Evolutionary conservation across 768 basidiomycete species (phyloP), one percentile per base, ranked within the genome.

Genomic region (Psilocybe cubensis): DNA sequence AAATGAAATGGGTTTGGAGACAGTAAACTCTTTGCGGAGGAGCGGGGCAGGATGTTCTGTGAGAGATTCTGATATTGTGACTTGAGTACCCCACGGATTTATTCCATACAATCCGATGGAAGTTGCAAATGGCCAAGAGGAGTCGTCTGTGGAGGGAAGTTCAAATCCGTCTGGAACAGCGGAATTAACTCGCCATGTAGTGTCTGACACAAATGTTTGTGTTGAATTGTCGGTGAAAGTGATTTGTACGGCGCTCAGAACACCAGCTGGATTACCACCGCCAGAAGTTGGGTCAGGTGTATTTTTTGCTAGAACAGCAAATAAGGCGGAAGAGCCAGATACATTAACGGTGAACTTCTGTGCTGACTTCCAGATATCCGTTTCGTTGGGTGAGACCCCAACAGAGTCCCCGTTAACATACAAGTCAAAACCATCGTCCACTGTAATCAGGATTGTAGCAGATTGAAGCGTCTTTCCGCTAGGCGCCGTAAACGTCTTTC

Each of bases 21-120:
- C 20, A 1, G 45, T 41, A 38, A 72, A 72, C 29, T 61, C 51
- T 40, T 64, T 67, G 2, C 70, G 59, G 29, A 72, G 42, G 29
- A 72, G 63, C 31, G 70, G 70, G 7, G 70, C 65, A 6, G 70
- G 70, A 35, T 72, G 70, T 51, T 70, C 70, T 17, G 54, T 65
- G 3, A 72, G 63, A 3, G 68, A 23, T 24, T 70, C 63, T 3
- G 63, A 58, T 17, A 70, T 49, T 1, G 54, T 50, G n/a, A 69
- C 71, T 5, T 56, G 29, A 5, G 59, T 63, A 6, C 42, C 54
- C 71, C 71, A 70, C 23, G 70, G 70, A 29, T n/a, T n/a, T n/a
- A n/a, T 47, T 11, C 46, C 46, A 9, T 27, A 47, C 24, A 25
- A 25, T 5, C 21, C 46, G 6, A 27, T 27, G 4, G 28, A 23